phyloP scores from a whole-genome alignment of 129 eudicot species.

The Pulicaria dysenterica region DNA sequence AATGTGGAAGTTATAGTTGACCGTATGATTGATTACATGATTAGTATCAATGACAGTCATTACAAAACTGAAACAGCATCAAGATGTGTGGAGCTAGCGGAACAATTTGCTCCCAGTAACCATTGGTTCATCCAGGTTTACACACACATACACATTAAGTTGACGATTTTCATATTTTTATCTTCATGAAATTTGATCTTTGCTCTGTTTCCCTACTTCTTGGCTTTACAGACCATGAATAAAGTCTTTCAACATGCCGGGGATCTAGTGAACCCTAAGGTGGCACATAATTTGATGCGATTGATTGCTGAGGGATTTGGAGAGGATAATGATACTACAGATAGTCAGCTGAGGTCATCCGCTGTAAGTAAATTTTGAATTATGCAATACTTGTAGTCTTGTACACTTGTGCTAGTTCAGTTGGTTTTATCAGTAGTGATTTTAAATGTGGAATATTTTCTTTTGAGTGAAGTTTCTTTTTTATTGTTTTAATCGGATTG shows the following conservation, averaged over 20 bases:
- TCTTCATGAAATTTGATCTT: not conserved
- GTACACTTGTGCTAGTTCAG: not conserved
- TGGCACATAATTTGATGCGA: slow-evolving; percentile 96
- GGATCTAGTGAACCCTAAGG: slow-evolving; percentile 88
- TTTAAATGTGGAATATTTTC: not conserved
- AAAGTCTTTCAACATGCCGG: slow-evolving; percentile 99
- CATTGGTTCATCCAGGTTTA: slow-evolving; percentile 97
- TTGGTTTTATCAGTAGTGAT: not conserved
- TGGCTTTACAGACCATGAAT: slow-evolving; percentile 81
- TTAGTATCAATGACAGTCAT: slow-evolving; percentile 88
- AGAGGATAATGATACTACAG: slow-evolving; percentile 93
- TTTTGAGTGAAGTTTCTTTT: not conserved
- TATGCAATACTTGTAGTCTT: not conserved
- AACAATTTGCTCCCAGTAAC: slow-evolving; percentile 98
- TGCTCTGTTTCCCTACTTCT: slow-evolving; percentile 7
- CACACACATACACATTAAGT: not conserved
- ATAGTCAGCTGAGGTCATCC: slow-evolving; percentile 89
- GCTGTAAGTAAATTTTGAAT: slow-evolving; percentile 62
- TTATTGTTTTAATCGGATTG: not conserved
- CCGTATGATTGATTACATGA: slow-evolving; percentile 99
- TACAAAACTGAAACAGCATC: slow-evolving; percentile 98
- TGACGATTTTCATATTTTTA: too few relatives aligned
- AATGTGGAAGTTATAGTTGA: slow-evolving; percentile 98
- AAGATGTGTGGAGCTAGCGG: slow-evolving; percentile 98
- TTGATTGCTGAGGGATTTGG: slow-evolving; percentile 99